Conservation (phyloP, 2,329 filamentous ascomycete genomes). For the Tolypocladium album region DNA sequence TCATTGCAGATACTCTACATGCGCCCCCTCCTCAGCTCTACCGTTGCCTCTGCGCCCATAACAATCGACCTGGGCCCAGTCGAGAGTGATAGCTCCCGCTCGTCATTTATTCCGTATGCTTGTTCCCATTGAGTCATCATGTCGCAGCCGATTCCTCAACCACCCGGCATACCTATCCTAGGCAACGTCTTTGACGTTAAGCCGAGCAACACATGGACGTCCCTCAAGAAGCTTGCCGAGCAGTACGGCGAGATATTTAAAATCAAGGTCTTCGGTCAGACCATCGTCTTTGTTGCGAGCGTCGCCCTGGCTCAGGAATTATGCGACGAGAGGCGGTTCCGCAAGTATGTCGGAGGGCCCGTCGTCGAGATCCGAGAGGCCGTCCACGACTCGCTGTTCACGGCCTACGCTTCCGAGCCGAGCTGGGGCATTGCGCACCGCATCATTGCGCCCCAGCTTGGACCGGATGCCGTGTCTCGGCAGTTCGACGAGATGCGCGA, state of each 20-base stretch:
- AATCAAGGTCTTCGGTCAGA: slow-evolving; percentile 21
- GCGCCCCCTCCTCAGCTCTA: neutral
- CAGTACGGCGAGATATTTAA: slow-evolving; percentile 27
- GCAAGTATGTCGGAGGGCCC: slow-evolving; percentile 42
- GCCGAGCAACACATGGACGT: slow-evolving; percentile 24
- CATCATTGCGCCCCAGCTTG: slow-evolving; percentile 37
- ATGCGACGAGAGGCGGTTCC: slow-evolving; percentile 42
- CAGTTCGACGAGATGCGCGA: slow-evolving; percentile 37
- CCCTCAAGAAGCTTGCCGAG: slow-evolving; percentile 23
- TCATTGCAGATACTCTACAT: slow-evolving; percentile 4
- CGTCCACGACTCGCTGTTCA: slow-evolving; percentile 42
- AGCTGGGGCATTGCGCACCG: slow-evolving; percentile 41
- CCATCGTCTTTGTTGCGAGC: slow-evolving; percentile 34
- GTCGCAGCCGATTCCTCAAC: slow-evolving; percentile 23
- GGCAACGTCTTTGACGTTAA: slow-evolving; percentile 25
- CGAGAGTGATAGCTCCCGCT: neutral
- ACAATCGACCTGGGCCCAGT: neutral
- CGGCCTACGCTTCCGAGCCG: slow-evolving; percentile 35
- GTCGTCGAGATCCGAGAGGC: slow-evolving; percentile 39
- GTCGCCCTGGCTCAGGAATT: slow-evolving; percentile 36
- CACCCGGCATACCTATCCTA: slow-evolving; percentile 22
- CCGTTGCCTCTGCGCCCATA: neutral
- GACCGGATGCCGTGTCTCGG: slow-evolving; percentile 18
- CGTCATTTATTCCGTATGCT: neutral
- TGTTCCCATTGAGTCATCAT: slow-evolving; percentile 8